Conservation (phyloP, 352 stramenopile species). For the Pythium sukuiense region DNA sequence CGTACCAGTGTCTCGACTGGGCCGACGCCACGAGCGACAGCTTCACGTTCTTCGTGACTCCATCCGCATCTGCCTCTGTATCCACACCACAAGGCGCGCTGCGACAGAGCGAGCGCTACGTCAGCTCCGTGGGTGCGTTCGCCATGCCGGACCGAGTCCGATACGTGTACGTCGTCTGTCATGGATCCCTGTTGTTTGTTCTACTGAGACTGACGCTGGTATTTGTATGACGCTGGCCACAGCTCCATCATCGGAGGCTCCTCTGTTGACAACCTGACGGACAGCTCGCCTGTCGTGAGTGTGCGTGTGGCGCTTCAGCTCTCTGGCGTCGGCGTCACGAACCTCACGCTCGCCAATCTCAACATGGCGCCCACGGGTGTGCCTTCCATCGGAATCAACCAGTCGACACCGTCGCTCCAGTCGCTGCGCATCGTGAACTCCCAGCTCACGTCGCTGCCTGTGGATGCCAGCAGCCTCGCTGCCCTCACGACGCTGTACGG, state of each 20-base stretch:
- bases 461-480: not conserved
- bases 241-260: slow-evolving; percentile 4
- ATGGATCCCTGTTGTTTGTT: not conserved
- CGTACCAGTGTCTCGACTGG: slow-evolving; percentile 15
- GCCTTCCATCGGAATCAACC: not conserved
- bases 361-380: not conserved
- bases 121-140: slow-evolving; percentile 2
- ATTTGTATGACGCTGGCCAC: no score
- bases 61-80: not conserved
- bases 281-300: not conserved
- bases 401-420: slow-evolving; percentile 4
- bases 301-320: slow-evolving; percentile 5
- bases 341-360: slow-evolving; percentile 19
- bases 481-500: slow-evolving; percentile 4
- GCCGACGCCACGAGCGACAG: slow-evolving; percentile 1
- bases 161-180: slow-evolving; percentile 6
- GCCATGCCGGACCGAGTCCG: slow-evolving; percentile 9
- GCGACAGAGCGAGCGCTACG: slow-evolving; percentile 5
- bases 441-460: not conserved
- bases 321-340: not conserved
- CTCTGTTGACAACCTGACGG: not conserved
- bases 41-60: slow-evolving; percentile 13
- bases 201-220: no score
- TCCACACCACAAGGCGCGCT: not conserved
- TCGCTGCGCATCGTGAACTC: slow-evolving; percentile 13